These are phyloP conservation scores for Dactylis glomerata DNA, from an alignment of 176 grass and related monocot genomes.

Conservation along the genomic window DNA sequence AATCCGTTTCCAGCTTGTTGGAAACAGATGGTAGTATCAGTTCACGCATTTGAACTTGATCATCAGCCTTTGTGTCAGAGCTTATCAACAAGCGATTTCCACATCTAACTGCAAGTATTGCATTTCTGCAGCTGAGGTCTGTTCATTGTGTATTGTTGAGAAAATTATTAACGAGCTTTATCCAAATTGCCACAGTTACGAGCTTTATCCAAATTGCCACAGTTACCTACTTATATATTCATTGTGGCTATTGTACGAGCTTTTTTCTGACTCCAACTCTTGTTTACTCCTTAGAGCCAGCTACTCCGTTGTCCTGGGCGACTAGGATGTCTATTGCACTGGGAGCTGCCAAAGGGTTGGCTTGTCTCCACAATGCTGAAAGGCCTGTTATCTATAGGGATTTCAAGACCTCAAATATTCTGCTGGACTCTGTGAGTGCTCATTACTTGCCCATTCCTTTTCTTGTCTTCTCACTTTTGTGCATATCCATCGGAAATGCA, in stretches of 20 bases:
- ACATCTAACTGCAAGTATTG: neutral
- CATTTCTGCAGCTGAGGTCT: neutral
- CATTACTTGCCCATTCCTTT: constrained; percentile 10
- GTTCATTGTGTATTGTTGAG: neutral
- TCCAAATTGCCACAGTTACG: neutral
- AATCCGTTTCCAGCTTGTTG: neutral
- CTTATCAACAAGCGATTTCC: neutral
- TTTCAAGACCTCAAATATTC: constrained; percentile 99
- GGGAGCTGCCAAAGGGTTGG: constrained; percentile 92
- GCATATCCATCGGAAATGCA: neutral
- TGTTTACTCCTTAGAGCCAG: constrained; percentile 48
- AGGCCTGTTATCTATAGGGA: constrained; percentile 90
- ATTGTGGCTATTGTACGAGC: neutral
- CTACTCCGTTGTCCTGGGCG: constrained; percentile 64
- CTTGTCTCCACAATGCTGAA: constrained; percentile 91
- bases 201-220: neutral
- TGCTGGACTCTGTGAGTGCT: constrained; percentile 81
- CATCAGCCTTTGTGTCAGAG: neutral
- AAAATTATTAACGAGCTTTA: neutral
- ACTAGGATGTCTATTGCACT: constrained; percentile 95
- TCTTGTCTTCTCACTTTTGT: constrained; percentile 26
- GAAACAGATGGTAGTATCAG: neutral
- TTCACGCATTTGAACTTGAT: neutral
- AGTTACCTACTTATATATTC: neutral
- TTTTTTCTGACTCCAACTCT: neutral